These are phyloP conservation scores for Aureobasidium sp. DNA, from an alignment of 2,329 filamentous ascomycete species.

Conservation along the genomic window DNA sequence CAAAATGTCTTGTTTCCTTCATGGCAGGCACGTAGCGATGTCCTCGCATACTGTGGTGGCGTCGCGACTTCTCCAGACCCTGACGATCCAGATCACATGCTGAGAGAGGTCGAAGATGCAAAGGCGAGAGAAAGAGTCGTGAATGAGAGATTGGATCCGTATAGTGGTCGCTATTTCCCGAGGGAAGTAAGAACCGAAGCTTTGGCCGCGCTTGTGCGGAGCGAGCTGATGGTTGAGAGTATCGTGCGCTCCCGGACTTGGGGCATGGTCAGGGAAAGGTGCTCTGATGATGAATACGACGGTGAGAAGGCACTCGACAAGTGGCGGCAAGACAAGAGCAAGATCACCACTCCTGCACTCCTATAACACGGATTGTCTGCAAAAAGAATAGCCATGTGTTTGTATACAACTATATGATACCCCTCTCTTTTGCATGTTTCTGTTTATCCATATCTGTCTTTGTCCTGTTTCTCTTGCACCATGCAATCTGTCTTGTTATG, in stretches of 20 bases:
- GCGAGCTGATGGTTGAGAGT: conserved; percentile 67
- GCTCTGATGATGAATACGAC: conserved; percentile 40
- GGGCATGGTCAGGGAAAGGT: conserved; percentile 68
- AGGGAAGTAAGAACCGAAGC: conserved; percentile 72
- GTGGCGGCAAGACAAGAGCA: conserved; percentile 44
- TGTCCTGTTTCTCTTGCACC: neutral
- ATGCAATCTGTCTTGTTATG: neutral
- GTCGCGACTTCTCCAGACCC: conserved; percentile 85
- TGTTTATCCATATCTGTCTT: neutral
- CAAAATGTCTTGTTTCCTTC: conserved; percentile 73
- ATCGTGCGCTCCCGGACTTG: conserved; percentile 79
- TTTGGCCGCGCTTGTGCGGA: conserved; percentile 63
- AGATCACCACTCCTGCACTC: neutral
- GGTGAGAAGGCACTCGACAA: conserved; percentile 53
- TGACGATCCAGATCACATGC: conserved; percentile 67
- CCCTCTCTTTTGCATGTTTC: neutral
- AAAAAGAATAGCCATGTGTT: neutral
- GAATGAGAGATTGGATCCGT: conserved; percentile 86
- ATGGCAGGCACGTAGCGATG: conserved; percentile 76
- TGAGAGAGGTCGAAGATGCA: conserved; percentile 62
- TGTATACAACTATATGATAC: conserved; percentile 12
- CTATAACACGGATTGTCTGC: neutral
- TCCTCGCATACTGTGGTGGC: conserved; percentile 79
- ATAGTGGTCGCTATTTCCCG: conserved; percentile 75
- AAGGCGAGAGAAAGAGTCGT: conserved; percentile 65